Conservation (phyloP, 192 early-diverging fungal species). For the Martensiomyces pterosporus region DNA sequence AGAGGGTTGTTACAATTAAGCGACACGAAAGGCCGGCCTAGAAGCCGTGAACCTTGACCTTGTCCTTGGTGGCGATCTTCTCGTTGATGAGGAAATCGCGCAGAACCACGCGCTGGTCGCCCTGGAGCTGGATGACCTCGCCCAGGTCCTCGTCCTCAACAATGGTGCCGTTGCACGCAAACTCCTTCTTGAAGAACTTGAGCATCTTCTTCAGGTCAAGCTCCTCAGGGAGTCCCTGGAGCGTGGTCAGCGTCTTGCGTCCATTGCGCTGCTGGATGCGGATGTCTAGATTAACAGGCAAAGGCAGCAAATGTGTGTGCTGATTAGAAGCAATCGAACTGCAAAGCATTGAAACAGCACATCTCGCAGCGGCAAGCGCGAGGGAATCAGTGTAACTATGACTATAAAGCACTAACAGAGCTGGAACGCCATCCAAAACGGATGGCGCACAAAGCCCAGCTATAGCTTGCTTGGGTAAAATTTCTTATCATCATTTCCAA, state of each 20-base stretch:
- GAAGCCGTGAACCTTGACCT: constrained; percentile 97
- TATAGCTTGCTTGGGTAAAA: neutral
- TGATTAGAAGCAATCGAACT: too few species aligned
- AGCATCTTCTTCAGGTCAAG: constrained; percentile 87
- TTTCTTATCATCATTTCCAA: constrained; percentile 16
- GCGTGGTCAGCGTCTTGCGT: constrained; percentile 93
- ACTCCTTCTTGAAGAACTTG: constrained; percentile 94
- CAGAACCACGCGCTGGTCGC: constrained; percentile 89
- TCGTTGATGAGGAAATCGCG: constrained; percentile 72
- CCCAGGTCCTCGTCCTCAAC: constrained; percentile 90
- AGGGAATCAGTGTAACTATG: constrained; percentile 59
- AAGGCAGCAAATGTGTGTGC: too few species aligned
- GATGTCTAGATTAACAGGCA: constrained; percentile 65
- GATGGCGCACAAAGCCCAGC: constrained; percentile 8
- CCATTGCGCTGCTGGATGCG: constrained; percentile 97
- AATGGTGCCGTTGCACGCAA: constrained; percentile 95
- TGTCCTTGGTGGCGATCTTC: constrained; percentile 76
- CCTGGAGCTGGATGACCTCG: constrained; percentile 89
- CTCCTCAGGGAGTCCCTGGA: constrained; percentile 83
- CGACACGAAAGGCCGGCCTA: too few species aligned
- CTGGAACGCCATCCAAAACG: constrained; percentile 37
- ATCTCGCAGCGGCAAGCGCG: neutral
- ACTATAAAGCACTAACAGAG: constrained; percentile 43
- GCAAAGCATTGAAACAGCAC: constrained; percentile 1
- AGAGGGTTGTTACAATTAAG: too few species aligned